phyloP scores from a whole-genome alignment of 225 moss, liverwort and hornwort genomes.

The Polytrichum commune region DNA sequence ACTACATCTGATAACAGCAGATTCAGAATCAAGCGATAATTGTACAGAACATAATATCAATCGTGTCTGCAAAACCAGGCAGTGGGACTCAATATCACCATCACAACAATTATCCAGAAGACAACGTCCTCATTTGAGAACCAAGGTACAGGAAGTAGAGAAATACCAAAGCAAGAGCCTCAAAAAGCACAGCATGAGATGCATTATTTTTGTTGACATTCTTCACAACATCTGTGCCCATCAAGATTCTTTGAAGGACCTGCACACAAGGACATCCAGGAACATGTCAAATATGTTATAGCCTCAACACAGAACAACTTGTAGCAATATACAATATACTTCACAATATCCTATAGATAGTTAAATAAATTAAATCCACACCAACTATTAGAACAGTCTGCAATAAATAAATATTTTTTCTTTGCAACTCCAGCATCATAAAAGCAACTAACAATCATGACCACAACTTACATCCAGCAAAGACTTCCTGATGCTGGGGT shows the following conservation, averaged over 20 bases:
- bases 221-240: constrained; percentile 97
- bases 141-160: background rate
- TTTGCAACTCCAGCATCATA: too few species aligned
- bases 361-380: background rate
- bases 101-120: too few species aligned
- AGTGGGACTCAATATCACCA: too few species aligned
- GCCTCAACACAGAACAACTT: background rate
- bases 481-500: constrained; percentile 70
- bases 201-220: constrained; percentile 99
- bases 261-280: constrained; percentile 25
- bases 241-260: constrained; percentile 86
- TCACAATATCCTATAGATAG: constrained; percentile 3
- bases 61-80: too few species aligned
- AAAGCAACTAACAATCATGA: too few species aligned
- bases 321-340: background rate
- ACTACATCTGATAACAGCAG: too few species aligned
- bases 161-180: constrained; percentile 87
- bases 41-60: too few species aligned
- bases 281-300: constrained; percentile 1
- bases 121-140: too few species aligned
- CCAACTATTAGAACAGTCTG: background rate
- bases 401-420: background rate
- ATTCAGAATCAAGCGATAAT: too few species aligned
- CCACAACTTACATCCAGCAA: constrained; percentile 74
- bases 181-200: constrained; percentile 97